phyloP scores from a whole-genome alignment of 305 asterid genomes.

The Galium porrigens region DNA sequence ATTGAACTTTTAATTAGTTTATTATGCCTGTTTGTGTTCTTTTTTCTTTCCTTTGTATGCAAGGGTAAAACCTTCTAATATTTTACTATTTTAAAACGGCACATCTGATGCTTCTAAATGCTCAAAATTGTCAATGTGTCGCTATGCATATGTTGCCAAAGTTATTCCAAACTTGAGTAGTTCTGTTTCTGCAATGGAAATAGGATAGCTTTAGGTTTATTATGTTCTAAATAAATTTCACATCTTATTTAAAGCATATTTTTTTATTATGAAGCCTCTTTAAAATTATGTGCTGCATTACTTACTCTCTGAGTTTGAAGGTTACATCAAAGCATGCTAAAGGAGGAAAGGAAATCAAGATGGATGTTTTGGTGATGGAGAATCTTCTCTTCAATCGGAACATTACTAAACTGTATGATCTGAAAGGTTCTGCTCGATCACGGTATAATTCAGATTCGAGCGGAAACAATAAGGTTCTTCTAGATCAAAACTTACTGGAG shows the following conservation, averaged over 20 bases:
- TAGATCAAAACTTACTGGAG: slow-evolving; percentile 73
- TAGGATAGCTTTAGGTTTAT: not conserved
- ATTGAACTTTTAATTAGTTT: not conserved
- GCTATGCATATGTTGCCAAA: not conserved
- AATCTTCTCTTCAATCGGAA: slow-evolving; percentile 66
- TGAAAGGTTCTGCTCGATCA: slow-evolving; percentile 78
- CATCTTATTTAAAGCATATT: not conserved
- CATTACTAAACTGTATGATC: slow-evolving; percentile 59
- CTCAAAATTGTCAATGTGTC: not conserved
- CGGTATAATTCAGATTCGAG: slow-evolving; percentile 79
- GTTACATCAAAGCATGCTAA: slow-evolving; percentile 56
- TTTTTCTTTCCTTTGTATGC: not conserved
- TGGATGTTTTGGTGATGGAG: slow-evolving; percentile 91
- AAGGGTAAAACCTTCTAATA: not conserved
- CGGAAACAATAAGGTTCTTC: slow-evolving; percentile 77
- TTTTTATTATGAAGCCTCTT: not conserved
- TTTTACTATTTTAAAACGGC: not conserved
- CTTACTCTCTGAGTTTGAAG: slow-evolving; percentile 22
- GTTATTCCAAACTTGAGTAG: not conserved
- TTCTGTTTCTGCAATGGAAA: not conserved
- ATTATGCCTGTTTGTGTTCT: not conserved
- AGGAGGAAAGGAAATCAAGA: slow-evolving; percentile 67
- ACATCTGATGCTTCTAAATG: not conserved
- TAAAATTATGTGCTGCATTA: not conserved
- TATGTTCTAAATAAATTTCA: not conserved